Conservation (phyloP, 2,329 filamentous ascomycete species). For the Alternaria consortialis region DNA sequence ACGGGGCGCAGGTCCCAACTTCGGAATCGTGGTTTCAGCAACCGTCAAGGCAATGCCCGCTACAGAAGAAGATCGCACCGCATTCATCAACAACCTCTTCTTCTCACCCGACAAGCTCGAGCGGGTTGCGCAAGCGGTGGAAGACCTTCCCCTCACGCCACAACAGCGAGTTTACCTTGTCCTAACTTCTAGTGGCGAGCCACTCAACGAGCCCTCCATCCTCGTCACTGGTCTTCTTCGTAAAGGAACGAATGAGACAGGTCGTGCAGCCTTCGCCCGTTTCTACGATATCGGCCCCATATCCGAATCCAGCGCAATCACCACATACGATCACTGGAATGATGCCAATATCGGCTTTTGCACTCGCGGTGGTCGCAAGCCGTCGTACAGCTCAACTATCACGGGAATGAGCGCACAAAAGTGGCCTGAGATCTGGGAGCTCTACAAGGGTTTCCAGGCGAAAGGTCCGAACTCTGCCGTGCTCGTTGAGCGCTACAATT, state of each 20-base stretch:
- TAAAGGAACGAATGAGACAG: slow-evolving; percentile 43
- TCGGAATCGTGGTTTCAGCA: slow-evolving; percentile 50
- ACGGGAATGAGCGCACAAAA: slow-evolving; percentile 45
- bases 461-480: slow-evolving; percentile 46
- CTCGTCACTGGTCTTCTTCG: slow-evolving; percentile 47
- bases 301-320: slow-evolving; percentile 31
- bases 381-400: slow-evolving; percentile 49
- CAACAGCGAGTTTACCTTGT: slow-evolving; percentile 50
- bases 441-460: slow-evolving; percentile 50
- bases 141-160: slow-evolving; percentile 49
- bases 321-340: slow-evolving; percentile 54
- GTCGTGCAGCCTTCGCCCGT: slow-evolving; percentile 47
- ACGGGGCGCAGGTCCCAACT: slow-evolving; percentile 49
- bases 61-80: slow-evolving; percentile 29
- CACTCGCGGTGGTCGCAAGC: slow-evolving; percentile 51
- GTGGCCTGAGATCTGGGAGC: slow-evolving; percentile 54
- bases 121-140: slow-evolving; percentile 48
- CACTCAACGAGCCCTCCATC: slow-evolving; percentile 31
- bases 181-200: slow-evolving; percentile 38
- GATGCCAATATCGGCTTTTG: slow-evolving; percentile 52
- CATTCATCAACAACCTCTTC: slow-evolving; percentile 38
- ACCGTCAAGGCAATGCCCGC: slow-evolving; percentile 48
- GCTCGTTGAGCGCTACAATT: slow-evolving; percentile 51
- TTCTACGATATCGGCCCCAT: slow-evolving; percentile 47
- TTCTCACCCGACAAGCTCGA: slow-evolving; percentile 42